Evolutionary conservation across 2,329 filamentous ascomycete species (phyloP), one percentile per base, ranked within the genome.

Genomic region (Aspergillus melleus): DNA sequence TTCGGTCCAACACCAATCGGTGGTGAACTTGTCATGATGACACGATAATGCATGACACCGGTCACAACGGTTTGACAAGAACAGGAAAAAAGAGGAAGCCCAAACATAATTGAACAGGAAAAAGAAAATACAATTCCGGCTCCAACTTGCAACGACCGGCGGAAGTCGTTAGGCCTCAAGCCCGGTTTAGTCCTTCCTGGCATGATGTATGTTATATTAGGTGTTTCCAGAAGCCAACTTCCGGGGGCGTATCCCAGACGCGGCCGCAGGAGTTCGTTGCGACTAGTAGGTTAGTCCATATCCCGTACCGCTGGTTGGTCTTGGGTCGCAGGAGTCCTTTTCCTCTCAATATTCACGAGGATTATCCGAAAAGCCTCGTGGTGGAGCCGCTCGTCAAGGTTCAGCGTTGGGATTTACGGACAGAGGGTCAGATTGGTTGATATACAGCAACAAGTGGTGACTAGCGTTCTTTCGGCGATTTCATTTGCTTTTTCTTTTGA

Each of bases 401-500:
- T 30, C 26, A 29, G 24, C 24, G 24, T 30, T 52, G 14, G 12
- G 24, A 20, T 19, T 52, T 16, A 52, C 14, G 30, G n/a, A n/a
- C 16, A 30, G 20, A 52, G n/a, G 30, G n/a, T 16, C 24, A 30
- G 20, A 52, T 42, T 42, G 36, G 36, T 42, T 42, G 36, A 42
- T 42, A 42, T 42, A 42, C 36, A 42, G 36, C 16, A 42, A n/a
- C 14, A 29, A 42, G 36, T 14, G 36, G 14, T 42, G 14, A n/a
- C 36, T 42, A 42, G 36, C 16, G 14, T 63, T 61, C 58, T 67
- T 64, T 52, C 55, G 14, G 36, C 36, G 14, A 16, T 42, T 42
- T 42, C 36, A 16, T 42, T 42, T 42, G 49, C 57, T 57, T 60
- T 36, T 50, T 54, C 57, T 60, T 60, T 62, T 69, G 64, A 67